Percentiles rank a stretch among this genome's conserved stretches.
phyloP scores from a whole-genome alignment of 148 eudicot genomes.

The Polygonum maritimum region DNA sequence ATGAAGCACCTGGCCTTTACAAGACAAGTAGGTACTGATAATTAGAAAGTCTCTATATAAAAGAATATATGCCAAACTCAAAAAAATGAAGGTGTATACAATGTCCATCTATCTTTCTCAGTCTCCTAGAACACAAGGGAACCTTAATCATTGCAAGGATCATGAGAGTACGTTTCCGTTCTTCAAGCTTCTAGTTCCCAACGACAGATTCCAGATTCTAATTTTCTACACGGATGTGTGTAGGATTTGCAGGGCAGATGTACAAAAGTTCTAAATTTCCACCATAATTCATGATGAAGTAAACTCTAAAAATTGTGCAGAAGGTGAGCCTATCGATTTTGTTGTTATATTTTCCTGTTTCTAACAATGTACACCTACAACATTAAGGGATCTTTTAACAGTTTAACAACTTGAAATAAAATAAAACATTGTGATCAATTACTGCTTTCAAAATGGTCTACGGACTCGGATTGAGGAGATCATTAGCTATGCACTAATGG shows the following conservation, averaged over 20 bases:
- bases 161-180: neutral
- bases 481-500: neutral
- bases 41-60: neutral
- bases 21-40: neutral
- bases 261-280: neutral
- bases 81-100: too few species aligned
- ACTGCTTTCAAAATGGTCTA: too few species aligned
- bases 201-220: neutral
- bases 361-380: too few species aligned
- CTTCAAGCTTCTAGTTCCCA: neutral
- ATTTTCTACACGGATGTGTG: neutral
- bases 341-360: too few species aligned
- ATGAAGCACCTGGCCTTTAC: constrained; percentile 66
- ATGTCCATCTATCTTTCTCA: too few species aligned
- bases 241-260: neutral
- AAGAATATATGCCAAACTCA: neutral
- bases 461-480: neutral
- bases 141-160: neutral
- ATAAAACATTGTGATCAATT: too few species aligned
- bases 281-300: neutral
- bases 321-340: too few species aligned
- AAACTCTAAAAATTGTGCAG: neutral
- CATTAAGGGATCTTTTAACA: too few species aligned
- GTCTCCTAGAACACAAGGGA: neutral
- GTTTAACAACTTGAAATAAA: too few species aligned